Base-by-base conservation (phyloP, 2,329 filamentous ascomycete genomes). In the Neofusicoccum sp. region DNA sequence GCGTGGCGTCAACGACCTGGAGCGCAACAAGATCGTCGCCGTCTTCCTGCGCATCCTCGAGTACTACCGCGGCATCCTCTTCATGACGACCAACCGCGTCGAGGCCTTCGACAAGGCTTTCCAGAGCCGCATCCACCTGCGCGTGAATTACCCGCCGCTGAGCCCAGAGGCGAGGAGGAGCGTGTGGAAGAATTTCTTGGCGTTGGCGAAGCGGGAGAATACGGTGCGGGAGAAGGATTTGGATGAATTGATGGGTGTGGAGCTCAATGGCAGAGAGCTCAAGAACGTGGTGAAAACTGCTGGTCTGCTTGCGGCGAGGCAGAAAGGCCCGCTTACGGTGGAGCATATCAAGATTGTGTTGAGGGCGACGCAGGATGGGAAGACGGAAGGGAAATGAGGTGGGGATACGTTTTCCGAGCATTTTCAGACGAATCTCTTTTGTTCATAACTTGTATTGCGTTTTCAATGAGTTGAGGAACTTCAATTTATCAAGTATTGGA, bases 1-100 rank as follows among this genome's bases (percentile, higher is more conserved):
- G 68, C 75, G 81, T 5, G 72, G 78, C 58, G 74, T 75, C 40
- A 73, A 74, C 40, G 77, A 83, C 64, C 75, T 83, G 14, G 72
- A 73, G 41, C 75, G 80, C n/a, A 83, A 83, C 67, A 80, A 78
- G 54, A 72, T 83, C 3, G 65, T 67, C 1, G 61, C 64, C 4
- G 14, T 58, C 16, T 58, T 58, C 54, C 30, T 58, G 40, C 54
- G 54, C 11, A 40, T 58, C 14, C 54, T 61, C 6, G 59, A 53
- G 31, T 56, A 57, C 24, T 48, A 63, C 31, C 59, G 36, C 64
- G 69, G 70, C n/a, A 70, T 68, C 54, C 68, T 71, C 63, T 70
- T 71, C 60, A 61, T 71, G 12, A 71, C 70, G 4, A 71, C 64
- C 3, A 69, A 69, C 43, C 63, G 67, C 9, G 62, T 68, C 14